Conservation (phyloP, 1,139 yeast genomes). For the Hansenula anomala region DNA sequence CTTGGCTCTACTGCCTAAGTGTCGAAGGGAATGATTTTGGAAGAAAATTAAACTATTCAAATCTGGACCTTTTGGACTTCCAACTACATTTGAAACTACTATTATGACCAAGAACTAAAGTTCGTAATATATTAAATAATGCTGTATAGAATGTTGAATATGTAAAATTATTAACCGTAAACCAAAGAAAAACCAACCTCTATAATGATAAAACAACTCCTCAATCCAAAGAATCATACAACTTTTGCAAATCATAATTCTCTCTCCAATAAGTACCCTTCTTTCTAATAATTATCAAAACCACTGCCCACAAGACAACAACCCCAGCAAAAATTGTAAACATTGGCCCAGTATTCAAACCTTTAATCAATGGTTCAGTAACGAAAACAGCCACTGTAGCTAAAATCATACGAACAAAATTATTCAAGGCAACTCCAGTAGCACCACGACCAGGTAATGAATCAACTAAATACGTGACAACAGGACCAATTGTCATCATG, state of each 20-base stretch:
- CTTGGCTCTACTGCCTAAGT: too few relatives aligned
- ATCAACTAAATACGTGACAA: constrained; percentile 78
- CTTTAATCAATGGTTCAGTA: constrained; percentile 59
- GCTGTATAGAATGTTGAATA: too few relatives aligned
- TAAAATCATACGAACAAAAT: constrained; percentile 63
- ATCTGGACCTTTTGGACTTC: too few relatives aligned
- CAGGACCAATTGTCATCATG: constrained; percentile 80
- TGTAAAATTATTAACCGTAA: too few relatives aligned
- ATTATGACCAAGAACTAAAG: too few relatives aligned
- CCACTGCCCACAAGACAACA: constrained; percentile 38
- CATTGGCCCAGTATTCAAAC: constrained; percentile 68
- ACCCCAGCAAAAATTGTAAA: constrained; percentile 63
- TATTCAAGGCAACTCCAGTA: constrained; percentile 82
- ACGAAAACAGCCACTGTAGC: constrained; percentile 78
- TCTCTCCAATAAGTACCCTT: constrained; percentile 64
- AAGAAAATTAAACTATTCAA: too few relatives aligned
- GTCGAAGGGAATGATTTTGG: too few relatives aligned
- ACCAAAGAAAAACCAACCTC: background rate
- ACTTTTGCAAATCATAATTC: constrained; percentile 52
- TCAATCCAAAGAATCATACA: constrained; percentile 43
- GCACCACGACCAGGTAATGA: constrained; percentile 87
- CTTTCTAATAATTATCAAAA: constrained; percentile 46
- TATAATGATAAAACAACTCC: background rate
- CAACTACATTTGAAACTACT: too few relatives aligned
- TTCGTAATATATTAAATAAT: too few relatives aligned